A percentile compares a stretch with the other conserved stretches of the same genome.
phyloP scores from a whole-genome alignment of 495 filamentous ascomycete species.

The Daldinia concentrica region DNA sequence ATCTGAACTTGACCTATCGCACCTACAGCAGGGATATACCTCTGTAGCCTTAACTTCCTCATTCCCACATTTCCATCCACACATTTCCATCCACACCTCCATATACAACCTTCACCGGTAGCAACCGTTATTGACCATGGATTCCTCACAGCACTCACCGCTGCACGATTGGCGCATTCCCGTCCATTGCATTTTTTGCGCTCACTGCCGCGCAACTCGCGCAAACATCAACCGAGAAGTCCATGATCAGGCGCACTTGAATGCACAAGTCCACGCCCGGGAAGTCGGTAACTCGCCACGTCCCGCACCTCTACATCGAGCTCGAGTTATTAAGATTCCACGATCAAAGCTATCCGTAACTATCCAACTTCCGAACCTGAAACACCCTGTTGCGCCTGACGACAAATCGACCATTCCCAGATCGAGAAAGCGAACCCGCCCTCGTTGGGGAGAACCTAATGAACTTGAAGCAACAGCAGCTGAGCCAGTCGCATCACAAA shows the following conservation, averaged over 20 bases:
- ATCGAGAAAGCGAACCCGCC: constrained; percentile 20
- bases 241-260: not conserved
- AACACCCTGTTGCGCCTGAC: constrained; percentile 6
- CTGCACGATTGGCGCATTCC: constrained; percentile 25
- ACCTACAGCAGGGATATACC: constrained; percentile 3
- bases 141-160: not conserved
- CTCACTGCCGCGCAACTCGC: constrained; percentile 11
- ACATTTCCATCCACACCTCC: not conserved
- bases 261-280: constrained; percentile 2
- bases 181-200: constrained; percentile 26
- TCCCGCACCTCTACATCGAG: constrained; percentile 1
- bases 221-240: not conserved
- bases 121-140: constrained; percentile 30
- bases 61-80: not conserved
- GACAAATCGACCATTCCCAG: not conserved
- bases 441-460: not conserved
- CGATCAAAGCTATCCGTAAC: constrained; percentile 24
- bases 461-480: not conserved
- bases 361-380: constrained; percentile 15
- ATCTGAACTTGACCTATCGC: constrained; percentile 1
- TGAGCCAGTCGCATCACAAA: not conserved
- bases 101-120: not conserved
- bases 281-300: not conserved
- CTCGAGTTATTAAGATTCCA: constrained; percentile 4
- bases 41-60: not conserved